Percentiles rank a stretch among this genome's conserved stretches.
Conservation (phyloP, 768 basidiomycete species). For the Steccherinum ochraceum region DNA sequence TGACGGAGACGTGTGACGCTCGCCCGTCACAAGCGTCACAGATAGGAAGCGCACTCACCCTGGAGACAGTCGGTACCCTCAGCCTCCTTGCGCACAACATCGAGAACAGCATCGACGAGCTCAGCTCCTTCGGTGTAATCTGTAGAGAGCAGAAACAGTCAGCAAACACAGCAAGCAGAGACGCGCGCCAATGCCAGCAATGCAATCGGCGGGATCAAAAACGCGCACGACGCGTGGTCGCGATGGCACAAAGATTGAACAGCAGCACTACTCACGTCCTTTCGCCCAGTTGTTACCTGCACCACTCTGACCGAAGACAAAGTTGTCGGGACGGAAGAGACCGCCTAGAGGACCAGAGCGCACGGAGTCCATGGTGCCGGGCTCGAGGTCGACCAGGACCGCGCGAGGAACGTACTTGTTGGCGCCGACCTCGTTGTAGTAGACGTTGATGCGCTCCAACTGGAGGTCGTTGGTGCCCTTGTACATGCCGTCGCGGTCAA, state of each 20-base stretch:
- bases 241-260: neutral
- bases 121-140: constrained; percentile 97
- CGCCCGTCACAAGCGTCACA: constrained; percentile 7
- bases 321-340: constrained; percentile 97
- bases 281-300: constrained; percentile 99
- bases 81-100: constrained; percentile 98
- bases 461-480: constrained; percentile 92
- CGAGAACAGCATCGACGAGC: constrained; percentile 95
- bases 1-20: constrained; percentile 5
- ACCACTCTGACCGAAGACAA: constrained; percentile 96
- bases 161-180: constrained; percentile 15
- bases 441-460: constrained; percentile 95
- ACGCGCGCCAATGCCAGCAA: constrained; percentile 11
- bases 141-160: constrained; percentile 22
- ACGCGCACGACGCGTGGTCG: constrained; percentile 4
- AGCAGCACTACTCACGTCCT: constrained; percentile 71
- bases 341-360: constrained; percentile 84
- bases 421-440: constrained; percentile 93
- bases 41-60: constrained; percentile 48
- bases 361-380: constrained; percentile 93
- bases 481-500: constrained; percentile 89
- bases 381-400: constrained; percentile 95
- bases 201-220: constrained; percentile 5
- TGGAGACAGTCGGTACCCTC: constrained; percentile 97
- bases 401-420: constrained; percentile 99